A percentile compares a stretch with the other conserved stretches of the same genome.
These are phyloP conservation scores for Cercospora zeae-maydis DNA, from an alignment of 2,329 filamentous ascomycete genomes.

Conservation along the genomic window DNA sequence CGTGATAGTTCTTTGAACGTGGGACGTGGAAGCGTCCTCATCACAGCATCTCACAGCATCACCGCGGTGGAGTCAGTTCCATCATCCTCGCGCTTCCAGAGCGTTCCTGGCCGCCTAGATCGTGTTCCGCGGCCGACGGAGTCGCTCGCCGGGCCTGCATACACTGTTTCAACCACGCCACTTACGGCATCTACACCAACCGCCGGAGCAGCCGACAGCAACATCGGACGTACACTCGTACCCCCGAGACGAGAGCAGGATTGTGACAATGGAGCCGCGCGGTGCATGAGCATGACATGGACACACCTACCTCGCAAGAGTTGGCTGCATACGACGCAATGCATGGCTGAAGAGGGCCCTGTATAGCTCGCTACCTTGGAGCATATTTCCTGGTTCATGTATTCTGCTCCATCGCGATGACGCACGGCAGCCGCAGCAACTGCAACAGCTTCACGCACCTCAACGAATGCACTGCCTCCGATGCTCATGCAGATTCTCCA, in stretches of 20 bases:
- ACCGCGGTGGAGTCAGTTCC: neutral
- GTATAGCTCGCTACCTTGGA: neutral
- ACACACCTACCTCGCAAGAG: neutral
- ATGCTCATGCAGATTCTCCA: constrained; percentile 12
- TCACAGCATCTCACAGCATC: neutral
- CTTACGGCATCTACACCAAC: neutral
- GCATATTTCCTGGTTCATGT: neutral
- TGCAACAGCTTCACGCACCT: neutral
- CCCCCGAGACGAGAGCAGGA: neutral
- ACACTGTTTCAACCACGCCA: neutral
- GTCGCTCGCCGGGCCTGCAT: neutral
- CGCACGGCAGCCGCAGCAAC: neutral
- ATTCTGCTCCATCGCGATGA: neutral
- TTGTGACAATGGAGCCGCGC: neutral
- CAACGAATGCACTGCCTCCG: constrained; percentile 10
- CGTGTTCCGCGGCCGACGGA: neutral
- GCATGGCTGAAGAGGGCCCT: neutral
- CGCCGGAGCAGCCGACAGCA: neutral
- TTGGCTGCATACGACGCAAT: neutral
- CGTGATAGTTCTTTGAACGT: neutral
- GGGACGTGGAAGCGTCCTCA: neutral
- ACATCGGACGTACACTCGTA: neutral
- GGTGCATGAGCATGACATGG: neutral
- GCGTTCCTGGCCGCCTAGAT: neutral
- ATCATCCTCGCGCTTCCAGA: neutral